Conservation (phyloP, 2,329 filamentous ascomycete genomes). For the Gaeumannomyces sp. region DNA sequence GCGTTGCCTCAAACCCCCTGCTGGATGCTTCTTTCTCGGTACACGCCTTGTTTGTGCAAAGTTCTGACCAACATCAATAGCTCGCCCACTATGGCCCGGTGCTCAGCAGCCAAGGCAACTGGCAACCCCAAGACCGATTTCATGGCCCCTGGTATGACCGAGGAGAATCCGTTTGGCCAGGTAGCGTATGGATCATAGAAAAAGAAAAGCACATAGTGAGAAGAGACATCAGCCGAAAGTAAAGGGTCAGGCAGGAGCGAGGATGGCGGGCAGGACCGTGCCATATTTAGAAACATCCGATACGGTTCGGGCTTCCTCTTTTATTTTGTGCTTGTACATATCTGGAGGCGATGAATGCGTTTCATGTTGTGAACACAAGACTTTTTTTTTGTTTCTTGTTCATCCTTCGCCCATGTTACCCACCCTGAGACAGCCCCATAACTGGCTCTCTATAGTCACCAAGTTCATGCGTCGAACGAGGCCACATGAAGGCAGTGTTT, state of each 20-base stretch:
- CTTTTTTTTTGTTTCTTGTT: background rate
- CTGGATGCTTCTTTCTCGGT: background rate
- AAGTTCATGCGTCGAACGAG: background rate
- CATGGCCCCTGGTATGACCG: constrained; percentile 65
- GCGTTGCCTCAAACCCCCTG: background rate
- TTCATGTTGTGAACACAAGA: background rate
- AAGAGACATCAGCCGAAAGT: background rate
- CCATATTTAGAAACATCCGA: constrained; percentile 21
- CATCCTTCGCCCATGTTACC: background rate
- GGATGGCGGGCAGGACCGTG: constrained; percentile 18
- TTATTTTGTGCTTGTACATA: constrained; percentile 17
- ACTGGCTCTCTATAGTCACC: background rate
- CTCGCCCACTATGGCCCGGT: constrained; percentile 97
- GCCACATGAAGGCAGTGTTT: background rate
- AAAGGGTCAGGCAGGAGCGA: constrained; percentile 14
- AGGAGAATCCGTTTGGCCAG: constrained; percentile 56
- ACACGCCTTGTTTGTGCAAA: background rate
- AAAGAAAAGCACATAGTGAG: background rate
- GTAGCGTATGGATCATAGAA: constrained; percentile 50
- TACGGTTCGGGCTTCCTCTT: constrained; percentile 29
- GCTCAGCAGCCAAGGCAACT: constrained; percentile 84
- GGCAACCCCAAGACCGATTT: constrained; percentile 74
- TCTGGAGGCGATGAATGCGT: background rate
- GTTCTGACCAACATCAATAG: constrained; percentile 35
- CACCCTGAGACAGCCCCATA: background rate